These are phyloP conservation scores for Prunus campanulata DNA, from an alignment of 306 rosid genomes.

Conservation along the genomic window DNA sequence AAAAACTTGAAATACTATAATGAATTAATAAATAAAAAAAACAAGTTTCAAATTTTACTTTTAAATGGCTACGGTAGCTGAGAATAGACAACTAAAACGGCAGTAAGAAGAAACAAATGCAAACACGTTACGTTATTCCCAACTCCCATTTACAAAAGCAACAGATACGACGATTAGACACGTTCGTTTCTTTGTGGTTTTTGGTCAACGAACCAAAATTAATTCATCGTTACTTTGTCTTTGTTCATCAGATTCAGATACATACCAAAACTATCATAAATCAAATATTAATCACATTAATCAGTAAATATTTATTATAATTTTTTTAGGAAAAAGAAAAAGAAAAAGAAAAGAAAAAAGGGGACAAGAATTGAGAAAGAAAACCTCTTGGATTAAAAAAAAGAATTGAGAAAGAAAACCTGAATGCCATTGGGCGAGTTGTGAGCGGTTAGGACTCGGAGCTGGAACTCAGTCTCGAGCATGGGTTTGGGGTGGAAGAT, in stretches of 20 bases:
- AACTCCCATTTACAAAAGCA: neutral
- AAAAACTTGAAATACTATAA: too few relatives aligned
- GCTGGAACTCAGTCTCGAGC: constrained; percentile 55
- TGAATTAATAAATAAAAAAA: too few relatives aligned
- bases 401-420: constrained; percentile 33
- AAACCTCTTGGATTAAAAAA: constrained; percentile 35
- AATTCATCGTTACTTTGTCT: neutral
- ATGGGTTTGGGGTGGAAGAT: constrained; percentile 58
- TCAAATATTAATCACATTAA: neutral
- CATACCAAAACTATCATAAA: neutral
- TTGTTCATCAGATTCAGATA: too few relatives aligned
- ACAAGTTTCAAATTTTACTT: too few relatives aligned
- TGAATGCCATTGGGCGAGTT: constrained; percentile 92
- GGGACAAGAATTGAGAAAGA: neutral
- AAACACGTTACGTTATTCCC: neutral
- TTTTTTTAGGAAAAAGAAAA: neutral
- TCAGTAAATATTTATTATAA: neutral
- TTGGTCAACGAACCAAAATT: neutral
- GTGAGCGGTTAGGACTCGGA: constrained; percentile 62
- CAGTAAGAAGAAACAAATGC: neutral
- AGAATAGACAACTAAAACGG: neutral
- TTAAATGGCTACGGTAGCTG: neutral
- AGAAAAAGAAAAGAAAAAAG: neutral
- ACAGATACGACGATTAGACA: neutral
- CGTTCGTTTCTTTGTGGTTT: neutral